phyloP scores from a whole-genome alignment of 2,329 filamentous ascomycete species.

The Pseudofabraea citricarpa region DNA sequence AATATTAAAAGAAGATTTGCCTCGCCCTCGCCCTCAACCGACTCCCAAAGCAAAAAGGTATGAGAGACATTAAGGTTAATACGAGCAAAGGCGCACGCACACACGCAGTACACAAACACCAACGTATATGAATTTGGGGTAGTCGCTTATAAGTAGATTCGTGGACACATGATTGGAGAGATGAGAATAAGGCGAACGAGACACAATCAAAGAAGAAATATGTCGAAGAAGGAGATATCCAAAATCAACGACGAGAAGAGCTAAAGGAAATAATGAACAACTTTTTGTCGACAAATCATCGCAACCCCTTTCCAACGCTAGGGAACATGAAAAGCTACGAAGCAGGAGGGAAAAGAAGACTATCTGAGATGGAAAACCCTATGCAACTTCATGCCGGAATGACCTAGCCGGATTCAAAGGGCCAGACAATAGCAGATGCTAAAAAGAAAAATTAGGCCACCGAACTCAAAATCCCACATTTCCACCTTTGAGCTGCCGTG shows the following conservation, averaged over 20 bases:
- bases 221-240: slow-evolving; percentile 9
- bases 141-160: slow-evolving; percentile 34
- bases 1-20: too few species aligned
- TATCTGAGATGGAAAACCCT: slow-evolving; percentile 25
- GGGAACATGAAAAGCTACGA: slow-evolving; percentile 21
- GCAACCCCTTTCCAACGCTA: slow-evolving; percentile 26
- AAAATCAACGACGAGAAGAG: slow-evolving; percentile 14
- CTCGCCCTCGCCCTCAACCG: too few species aligned
- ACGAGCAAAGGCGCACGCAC: too few species aligned
- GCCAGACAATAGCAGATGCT: slow-evolving; percentile 16
- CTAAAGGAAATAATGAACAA: slow-evolving; percentile 21
- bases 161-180: slow-evolving; percentile 26
- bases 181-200: slow-evolving; percentile 12
- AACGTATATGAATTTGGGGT: slow-evolving; percentile 18
- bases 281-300: slow-evolving; percentile 21
- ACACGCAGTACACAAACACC: too few species aligned
- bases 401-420: slow-evolving; percentile 17
- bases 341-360: slow-evolving; percentile 19
- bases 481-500: slow-evolving; percentile 8
- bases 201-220: slow-evolving; percentile 21
- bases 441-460: slow-evolving; percentile 16
- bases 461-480: slow-evolving; percentile 21
- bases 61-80: too few species aligned
- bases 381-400: slow-evolving; percentile 22
- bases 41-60: too few species aligned